Conservation (phyloP, 169 alveolate genomes). For the Cryptosporidium baileyi region DNA sequence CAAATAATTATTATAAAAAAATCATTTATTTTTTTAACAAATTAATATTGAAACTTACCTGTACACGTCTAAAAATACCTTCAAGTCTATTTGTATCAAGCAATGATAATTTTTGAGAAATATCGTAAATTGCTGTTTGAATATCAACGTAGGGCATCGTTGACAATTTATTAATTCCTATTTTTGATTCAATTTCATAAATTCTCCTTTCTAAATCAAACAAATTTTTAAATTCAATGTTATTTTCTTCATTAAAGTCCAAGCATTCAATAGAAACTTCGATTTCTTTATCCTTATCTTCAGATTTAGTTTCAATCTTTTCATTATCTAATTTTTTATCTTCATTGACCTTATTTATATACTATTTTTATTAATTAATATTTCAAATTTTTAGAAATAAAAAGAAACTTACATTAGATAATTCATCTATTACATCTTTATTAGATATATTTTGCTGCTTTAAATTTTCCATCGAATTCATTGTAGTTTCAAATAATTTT, state of each 20-base stretch:
- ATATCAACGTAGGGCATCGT: slow-evolving; percentile 76
- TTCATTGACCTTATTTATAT: too few relatives aligned
- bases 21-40: background rate
- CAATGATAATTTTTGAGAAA: slow-evolving; percentile 73
- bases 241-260: slow-evolving; percentile 39
- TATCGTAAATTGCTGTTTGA: slow-evolving; percentile 73
- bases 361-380: background rate
- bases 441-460: slow-evolving; percentile 27
- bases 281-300: background rate
- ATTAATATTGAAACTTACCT: slow-evolving; percentile 19
- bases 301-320: background rate
- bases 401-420: slow-evolving; percentile 49
- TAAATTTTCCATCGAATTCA: slow-evolving; percentile 10
- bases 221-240: slow-evolving; percentile 68
- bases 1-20: background rate
- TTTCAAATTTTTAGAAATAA: too few relatives aligned
- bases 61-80: slow-evolving; percentile 74
- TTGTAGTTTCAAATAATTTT: background rate
- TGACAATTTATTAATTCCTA: slow-evolving; percentile 74
- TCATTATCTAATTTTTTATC: background rate
- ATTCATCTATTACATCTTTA: slow-evolving; percentile 34
- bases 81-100: slow-evolving; percentile 75
- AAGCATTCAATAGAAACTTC: slow-evolving; percentile 45
- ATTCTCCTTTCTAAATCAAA: slow-evolving; percentile 73
- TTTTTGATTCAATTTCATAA: slow-evolving; percentile 70